A percentile compares a stretch with the other conserved stretches of the same genome.
Evolutionary conservation across 768 basidiomycete genomes (phyloP).

Genomic region (Collybia nuda): DNA sequence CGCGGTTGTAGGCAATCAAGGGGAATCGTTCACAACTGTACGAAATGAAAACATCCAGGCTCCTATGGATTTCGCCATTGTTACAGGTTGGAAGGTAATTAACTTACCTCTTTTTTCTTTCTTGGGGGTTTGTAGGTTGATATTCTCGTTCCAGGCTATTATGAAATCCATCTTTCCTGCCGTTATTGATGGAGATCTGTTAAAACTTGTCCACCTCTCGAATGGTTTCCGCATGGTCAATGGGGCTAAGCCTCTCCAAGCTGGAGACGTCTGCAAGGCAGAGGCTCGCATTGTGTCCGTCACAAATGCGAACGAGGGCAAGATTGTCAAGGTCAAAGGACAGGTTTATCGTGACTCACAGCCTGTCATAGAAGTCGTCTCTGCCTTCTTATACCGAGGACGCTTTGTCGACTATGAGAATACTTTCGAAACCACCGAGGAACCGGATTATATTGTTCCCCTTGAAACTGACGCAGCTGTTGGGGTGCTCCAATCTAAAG

Average conservation of each 20-base stretch:
- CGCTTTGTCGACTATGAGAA: constrained; percentile 92
- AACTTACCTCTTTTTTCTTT: not conserved
- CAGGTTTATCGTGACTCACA: constrained; percentile 73
- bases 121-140: constrained; percentile 6
- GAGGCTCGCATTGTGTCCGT: constrained; percentile 89
- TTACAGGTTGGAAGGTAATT: constrained; percentile 95
- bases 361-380: constrained; percentile 90
- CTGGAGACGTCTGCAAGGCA: constrained; percentile 87
- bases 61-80: constrained; percentile 99
- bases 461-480: constrained; percentile 76
- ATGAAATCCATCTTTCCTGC: constrained; percentile 98
- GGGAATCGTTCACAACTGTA: constrained; percentile 82
- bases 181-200: constrained; percentile 88
- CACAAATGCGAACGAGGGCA: constrained; percentile 87
- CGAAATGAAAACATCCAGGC: constrained; percentile 74
- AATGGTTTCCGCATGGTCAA: constrained; percentile 93
- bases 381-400: constrained; percentile 96
- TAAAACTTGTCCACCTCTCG: constrained; percentile 95
- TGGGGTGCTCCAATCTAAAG: constrained; percentile 91
- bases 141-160: constrained; percentile 69
- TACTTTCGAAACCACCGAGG: constrained; percentile 91
- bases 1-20: constrained; percentile 90
- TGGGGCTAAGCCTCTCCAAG: constrained; percentile 72
- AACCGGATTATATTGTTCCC: constrained; percentile 83
- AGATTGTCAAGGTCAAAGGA: constrained; percentile 89